These are phyloP conservation scores for Microcyclosporella mali DNA, from an alignment of 2,329 filamentous ascomycete species.

Conservation along the genomic window DNA sequence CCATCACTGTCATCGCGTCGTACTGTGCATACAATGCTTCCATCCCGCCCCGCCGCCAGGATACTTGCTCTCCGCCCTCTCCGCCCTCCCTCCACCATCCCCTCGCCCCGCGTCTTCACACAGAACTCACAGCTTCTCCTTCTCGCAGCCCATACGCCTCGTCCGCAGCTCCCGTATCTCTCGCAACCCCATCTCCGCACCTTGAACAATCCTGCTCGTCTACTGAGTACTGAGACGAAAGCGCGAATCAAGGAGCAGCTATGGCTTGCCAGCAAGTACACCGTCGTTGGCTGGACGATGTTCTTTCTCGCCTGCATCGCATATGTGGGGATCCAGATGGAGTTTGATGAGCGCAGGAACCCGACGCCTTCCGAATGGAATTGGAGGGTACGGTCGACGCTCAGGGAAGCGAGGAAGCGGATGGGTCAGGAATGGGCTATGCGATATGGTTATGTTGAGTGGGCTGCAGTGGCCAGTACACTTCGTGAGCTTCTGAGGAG, in stretches of 20 bases:
- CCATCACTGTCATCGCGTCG: background rate
- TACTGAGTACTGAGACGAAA: slow-evolving; percentile 73
- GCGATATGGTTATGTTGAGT: slow-evolving; percentile 58
- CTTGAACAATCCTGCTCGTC: slow-evolving; percentile 52
- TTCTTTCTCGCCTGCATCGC: slow-evolving; percentile 55
- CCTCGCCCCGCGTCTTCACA: slow-evolving; percentile 50
- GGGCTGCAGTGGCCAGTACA: slow-evolving; percentile 59
- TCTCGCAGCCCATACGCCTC: slow-evolving; percentile 44
- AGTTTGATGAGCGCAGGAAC: slow-evolving; percentile 66
- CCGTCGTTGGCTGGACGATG: slow-evolving; percentile 58
- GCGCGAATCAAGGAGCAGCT: slow-evolving; percentile 65
- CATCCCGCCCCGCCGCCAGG: slow-evolving; percentile 12
- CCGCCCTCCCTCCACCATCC: slow-evolving; percentile 16
- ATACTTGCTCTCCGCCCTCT: slow-evolving; percentile 24
- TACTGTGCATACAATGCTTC: slow-evolving; percentile 16
- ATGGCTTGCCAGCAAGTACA: slow-evolving; percentile 63
- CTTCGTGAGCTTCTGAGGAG: slow-evolving; percentile 56
- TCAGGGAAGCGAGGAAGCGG: slow-evolving; percentile 51
- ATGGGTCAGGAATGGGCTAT: slow-evolving; percentile 49
- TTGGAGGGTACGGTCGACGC: slow-evolving; percentile 60
- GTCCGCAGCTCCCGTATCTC: slow-evolving; percentile 62
- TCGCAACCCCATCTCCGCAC: slow-evolving; percentile 36
- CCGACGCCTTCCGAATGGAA: slow-evolving; percentile 81
- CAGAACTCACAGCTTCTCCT: slow-evolving; percentile 50
- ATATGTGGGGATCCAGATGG: slow-evolving; percentile 62